These are phyloP conservation scores for Adansonia digitata DNA, from an alignment of 345 rosid species.

Conservation along the genomic window DNA sequence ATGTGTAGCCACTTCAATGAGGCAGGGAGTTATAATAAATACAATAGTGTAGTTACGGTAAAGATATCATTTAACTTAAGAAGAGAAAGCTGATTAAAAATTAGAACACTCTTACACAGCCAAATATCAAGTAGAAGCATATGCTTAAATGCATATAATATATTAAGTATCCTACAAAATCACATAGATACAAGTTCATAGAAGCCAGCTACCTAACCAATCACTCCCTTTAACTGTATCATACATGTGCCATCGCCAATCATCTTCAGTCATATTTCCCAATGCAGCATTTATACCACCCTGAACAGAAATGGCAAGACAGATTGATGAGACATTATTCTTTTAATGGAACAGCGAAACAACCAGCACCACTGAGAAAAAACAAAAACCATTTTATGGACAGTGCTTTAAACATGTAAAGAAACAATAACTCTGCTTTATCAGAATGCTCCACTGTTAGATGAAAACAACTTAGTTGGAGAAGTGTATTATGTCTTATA, in stretches of 20 bases:
- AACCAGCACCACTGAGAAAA: background rate
- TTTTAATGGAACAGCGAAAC: background rate
- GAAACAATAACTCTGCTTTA: background rate
- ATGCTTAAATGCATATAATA: background rate
- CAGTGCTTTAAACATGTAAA: background rate
- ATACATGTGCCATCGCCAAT: slow-evolving; percentile 99
- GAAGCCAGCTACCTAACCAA: slow-evolving; percentile 68
- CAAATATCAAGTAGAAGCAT: background rate
- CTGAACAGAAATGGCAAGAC: slow-evolving; percentile 28
- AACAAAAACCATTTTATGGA: background rate
- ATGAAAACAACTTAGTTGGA: background rate
- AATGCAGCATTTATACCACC: slow-evolving; percentile 99
- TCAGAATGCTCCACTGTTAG: background rate
- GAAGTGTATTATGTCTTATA: background rate
- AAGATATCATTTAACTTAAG: background rate
- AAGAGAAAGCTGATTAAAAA: background rate
- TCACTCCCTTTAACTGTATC: slow-evolving; percentile 99
- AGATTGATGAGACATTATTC: background rate
- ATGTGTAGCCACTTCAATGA: background rate
- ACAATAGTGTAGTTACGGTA: background rate
- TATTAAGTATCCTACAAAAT: background rate
- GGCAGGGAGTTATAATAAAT: background rate
- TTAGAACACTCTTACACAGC: background rate
- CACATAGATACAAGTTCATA: background rate
- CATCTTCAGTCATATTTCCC: slow-evolving; percentile 98